Percentiles rank a stretch among this genome's conserved stretches.
Evolutionary conservation across 805 yeast genomes (phyloP).

Genomic region (Barnettozyma sucrosica): DNA sequence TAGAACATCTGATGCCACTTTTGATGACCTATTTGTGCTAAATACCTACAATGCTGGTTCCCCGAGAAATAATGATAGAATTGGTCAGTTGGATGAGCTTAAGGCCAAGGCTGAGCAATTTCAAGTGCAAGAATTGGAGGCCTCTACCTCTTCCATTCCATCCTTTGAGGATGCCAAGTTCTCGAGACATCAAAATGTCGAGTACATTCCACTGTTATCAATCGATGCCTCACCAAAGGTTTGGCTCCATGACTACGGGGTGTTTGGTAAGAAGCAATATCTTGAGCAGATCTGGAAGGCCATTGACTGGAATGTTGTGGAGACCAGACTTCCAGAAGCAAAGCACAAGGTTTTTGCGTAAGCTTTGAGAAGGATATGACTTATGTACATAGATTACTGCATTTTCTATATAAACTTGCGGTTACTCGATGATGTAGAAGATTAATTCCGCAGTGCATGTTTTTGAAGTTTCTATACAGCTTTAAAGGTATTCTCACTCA

Average conservation of each 20-base stretch:
- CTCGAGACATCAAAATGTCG: constrained; percentile 19
- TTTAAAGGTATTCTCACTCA: no score
- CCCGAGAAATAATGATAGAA: constrained; percentile 60
- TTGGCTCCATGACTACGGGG: constrained; percentile 71
- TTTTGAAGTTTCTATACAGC: no score
- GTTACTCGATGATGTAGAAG: background rate
- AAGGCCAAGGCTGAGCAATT: constrained; percentile 11
- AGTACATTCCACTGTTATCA: constrained; percentile 55
- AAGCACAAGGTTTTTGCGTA: constrained; percentile 1
- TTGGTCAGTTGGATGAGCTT: constrained; percentile 31
- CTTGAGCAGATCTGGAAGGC: constrained; percentile 63
- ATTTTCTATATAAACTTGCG: background rate
- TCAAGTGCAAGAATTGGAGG: constrained; percentile 5
- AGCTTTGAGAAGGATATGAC: background rate
- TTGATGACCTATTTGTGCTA: constrained; percentile 54
- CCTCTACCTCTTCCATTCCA: constrained; percentile 14
- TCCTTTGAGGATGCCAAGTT: constrained; percentile 36
- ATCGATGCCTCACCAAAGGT: constrained; percentile 69
- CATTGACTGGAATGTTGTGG: constrained; percentile 66
- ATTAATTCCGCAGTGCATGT: no score
- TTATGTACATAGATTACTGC: background rate
- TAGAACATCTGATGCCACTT: constrained; percentile 13
- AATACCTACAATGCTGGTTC: constrained; percentile 90
- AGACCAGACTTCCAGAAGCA: constrained; percentile 25
- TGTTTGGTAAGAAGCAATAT: constrained; percentile 62